Base-by-base conservation (phyloP, 768 basidiomycete species). In the Coprinopsis strossmayeri region DNA sequence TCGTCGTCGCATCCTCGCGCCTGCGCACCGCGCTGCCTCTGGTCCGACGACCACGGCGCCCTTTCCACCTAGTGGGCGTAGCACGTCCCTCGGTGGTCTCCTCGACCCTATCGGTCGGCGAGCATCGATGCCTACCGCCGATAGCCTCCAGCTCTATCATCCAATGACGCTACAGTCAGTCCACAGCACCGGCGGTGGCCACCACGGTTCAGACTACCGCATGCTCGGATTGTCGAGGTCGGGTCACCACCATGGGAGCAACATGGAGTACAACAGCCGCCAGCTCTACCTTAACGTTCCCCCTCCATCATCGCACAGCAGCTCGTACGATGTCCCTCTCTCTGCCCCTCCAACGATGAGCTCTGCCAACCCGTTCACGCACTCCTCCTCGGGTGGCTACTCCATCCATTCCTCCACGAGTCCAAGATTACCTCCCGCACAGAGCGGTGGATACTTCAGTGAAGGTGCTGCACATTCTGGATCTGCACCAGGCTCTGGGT, bases 11-110 rank as follows among this genome's bases (percentile, higher is more conserved):
- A 90, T 90, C 61, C 78, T 91, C 50, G 87, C 88, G 9, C 87
- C 87, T 21, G 87, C 86, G 0, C 84, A 87, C 51, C 80, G 84
- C 53, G 79, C 84, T 11, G 79, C 85, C 0, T 78, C 81, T 9
- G 82, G 82, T 2, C 87, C 88, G 1, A 87, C 87, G 2, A 89
- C 87, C 0, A 87, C 84, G 3, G 77, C 80, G 1, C 87, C 88
- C 15, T 89, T 81, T 67, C 79, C 81, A 26, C 69, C 75, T 27
- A 53, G 65, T n/a, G 66, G 65, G n/a, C 69, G 76, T 27, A 68
- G 67, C 54, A 48, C 71, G 25, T 71, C 74, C 1, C 62, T 75
- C 39, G 66, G 67, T 18, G 71, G 65, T 27, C 59, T 71, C 56
- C 52, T 71, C 51, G 61, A 76, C 61, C 64, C 69, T 48, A 63